Percentiles rank a stretch among this genome's conserved stretches.
These are phyloP conservation scores for Lasiosphaeria hispida DNA, from an alignment of 495 filamentous ascomycete genomes.

Conservation along the genomic window DNA sequence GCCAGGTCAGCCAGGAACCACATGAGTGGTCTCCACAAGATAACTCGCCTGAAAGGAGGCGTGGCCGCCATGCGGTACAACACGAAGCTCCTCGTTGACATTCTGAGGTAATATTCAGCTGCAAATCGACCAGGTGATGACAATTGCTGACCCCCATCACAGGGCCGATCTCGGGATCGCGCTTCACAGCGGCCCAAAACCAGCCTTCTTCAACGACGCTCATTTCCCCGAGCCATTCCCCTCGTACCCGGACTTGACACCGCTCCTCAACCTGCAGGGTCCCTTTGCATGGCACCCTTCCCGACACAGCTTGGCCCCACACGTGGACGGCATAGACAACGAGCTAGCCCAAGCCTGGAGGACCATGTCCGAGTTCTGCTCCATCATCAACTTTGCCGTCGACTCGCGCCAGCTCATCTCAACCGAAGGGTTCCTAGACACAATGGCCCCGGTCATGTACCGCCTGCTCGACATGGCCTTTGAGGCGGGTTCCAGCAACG, in stretches of 20 bases:
- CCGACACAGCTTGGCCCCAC: background rate
- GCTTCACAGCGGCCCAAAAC: slow-evolving; percentile 25
- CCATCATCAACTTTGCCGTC: slow-evolving; percentile 35
- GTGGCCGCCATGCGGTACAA: background rate
- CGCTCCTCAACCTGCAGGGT: background rate
- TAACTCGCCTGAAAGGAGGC: slow-evolving; percentile 1
- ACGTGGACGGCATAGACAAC: slow-evolving; percentile 10
- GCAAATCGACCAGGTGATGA: background rate
- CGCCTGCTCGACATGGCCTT: slow-evolving; percentile 37
- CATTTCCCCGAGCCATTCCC: slow-evolving; percentile 26
- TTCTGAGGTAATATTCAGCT: background rate
- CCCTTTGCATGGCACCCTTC: background rate
- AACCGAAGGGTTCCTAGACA: slow-evolving; percentile 30
- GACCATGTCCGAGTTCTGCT: slow-evolving; percentile 36
- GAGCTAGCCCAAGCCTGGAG: slow-evolving; percentile 32
- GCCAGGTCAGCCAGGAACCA: slow-evolving; percentile 1
- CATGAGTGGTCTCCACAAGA: slow-evolving; percentile 3
- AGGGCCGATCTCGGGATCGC: slow-evolving; percentile 37
- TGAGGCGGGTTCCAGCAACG: slow-evolving; percentile 26
- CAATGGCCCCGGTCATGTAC: slow-evolving; percentile 44
- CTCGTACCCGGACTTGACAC: slow-evolving; percentile 16
- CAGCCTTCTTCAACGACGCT: slow-evolving; percentile 32
- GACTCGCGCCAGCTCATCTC: slow-evolving; percentile 24
- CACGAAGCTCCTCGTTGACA: slow-evolving; percentile 8
- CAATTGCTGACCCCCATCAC: too few species aligned